Base-by-base conservation (phyloP, 306 rosid species). In the Trichosanthes truncata region DNA sequence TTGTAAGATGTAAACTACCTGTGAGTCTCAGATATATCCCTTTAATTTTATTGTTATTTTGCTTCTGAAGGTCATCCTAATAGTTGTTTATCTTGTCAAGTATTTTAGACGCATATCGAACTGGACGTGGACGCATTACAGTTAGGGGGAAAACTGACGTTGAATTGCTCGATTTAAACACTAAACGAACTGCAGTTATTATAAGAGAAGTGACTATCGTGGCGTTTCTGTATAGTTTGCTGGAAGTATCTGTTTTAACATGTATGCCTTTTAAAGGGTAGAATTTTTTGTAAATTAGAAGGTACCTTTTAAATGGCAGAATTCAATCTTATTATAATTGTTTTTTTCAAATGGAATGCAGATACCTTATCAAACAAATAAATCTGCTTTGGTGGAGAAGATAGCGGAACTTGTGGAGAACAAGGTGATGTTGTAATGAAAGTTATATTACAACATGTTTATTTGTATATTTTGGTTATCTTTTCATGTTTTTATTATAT, bases 341-440 rank as follows among this genome's bases (percentile, higher is more conserved):
- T 51, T 69, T 77, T 23, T 77, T 63, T 68, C 80, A 77, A 82
- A 88, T 83, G 83, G 55, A 74, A 74, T 74, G 61, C 89, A 95
- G 99, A 77, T 95, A 79, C 99, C 99, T 82, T 95, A 93, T 85
- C 99, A 90, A 86, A 91, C 97, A 43, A 93, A 95, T 85, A 95
- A 95, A 87, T 82, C 99, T 76, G 80, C 96, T 40, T 87, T 95
- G 65, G 97, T 95, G 87, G 90, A 90, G 89, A 95, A 90, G 97
- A 95, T 95, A 80, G 99, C 99, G 6, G 96, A 95, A 69, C 97
- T 90, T 67, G 99, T 95, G 79, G 97, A 95, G 85, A 89, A 75
- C 79, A 95, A 91, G 99, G 99, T 95, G 86, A 83, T 55, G 15
- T 53, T 51, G 5, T 76, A 33, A 20, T 23, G 59, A 66, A 78